Conservation (phyloP, 1,139 yeast genomes). For the Geotrichum fermentans region DNA sequence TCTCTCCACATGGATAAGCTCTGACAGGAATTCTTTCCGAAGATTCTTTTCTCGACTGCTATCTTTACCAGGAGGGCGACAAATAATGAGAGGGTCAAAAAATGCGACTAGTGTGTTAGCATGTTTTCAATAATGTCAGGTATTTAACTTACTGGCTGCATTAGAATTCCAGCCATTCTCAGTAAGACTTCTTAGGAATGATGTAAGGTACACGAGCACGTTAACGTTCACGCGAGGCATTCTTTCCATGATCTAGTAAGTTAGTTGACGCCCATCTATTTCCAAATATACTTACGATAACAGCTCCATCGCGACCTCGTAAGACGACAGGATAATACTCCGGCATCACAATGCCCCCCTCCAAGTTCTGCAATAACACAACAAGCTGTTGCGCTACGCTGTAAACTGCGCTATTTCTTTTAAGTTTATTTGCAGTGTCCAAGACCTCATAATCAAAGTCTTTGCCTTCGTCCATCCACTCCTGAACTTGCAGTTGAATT, state of each 20-base stretch:
- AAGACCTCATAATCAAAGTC: slow-evolving; percentile 36
- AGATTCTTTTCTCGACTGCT: slow-evolving; percentile 5
- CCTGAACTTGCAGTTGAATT: slow-evolving; percentile 33
- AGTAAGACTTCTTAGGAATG: slow-evolving; percentile 37
- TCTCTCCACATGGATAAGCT: neutral
- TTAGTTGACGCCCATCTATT: slow-evolving; percentile 23
- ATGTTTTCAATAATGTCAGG: neutral
- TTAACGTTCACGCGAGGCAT: slow-evolving; percentile 42
- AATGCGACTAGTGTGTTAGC: slow-evolving; percentile 1
- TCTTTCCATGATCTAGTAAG: slow-evolving; percentile 35
- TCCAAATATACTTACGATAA: slow-evolving; percentile 23
- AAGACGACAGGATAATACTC: slow-evolving; percentile 31
- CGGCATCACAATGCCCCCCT: slow-evolving; percentile 42
- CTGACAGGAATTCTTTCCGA: slow-evolving; percentile 12
- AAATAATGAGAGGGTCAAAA: slow-evolving; percentile 9
- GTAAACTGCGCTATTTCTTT: slow-evolving; percentile 26
- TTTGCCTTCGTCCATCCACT: slow-evolving; percentile 37
- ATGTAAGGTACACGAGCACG: slow-evolving; percentile 39
- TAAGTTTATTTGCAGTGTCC: slow-evolving; percentile 29
- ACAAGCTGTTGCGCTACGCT: slow-evolving; percentile 36
- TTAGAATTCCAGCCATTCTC: slow-evolving; percentile 27
- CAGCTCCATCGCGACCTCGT: slow-evolving; percentile 17
- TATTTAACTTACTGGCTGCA: slow-evolving; percentile 20
- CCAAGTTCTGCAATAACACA: slow-evolving; percentile 37
- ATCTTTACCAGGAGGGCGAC: slow-evolving; percentile 6